These are phyloP conservation scores for Candida sithepensis DNA, from an alignment of 805 yeast genomes.

Conservation along the genomic window DNA sequence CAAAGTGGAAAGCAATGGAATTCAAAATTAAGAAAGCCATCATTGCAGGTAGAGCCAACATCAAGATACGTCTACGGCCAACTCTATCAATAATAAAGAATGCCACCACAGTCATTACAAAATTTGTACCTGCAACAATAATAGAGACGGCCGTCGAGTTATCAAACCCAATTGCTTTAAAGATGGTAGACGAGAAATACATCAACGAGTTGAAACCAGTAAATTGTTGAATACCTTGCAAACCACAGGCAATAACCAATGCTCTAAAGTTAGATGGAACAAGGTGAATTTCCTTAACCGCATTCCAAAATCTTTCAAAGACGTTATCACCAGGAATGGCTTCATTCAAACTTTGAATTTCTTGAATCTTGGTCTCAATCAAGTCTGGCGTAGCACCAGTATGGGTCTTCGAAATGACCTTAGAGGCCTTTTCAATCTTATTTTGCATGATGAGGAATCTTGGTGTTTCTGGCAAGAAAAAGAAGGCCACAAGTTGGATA, in stretches of 20 bases:
- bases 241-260: constrained; percentile 50
- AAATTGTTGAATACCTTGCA: constrained; percentile 55
- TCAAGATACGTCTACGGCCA: constrained; percentile 48
- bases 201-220: constrained; percentile 57
- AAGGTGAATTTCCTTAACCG: constrained; percentile 39
- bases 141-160: constrained; percentile 53
- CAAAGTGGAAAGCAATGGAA: constrained; percentile 27
- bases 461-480: constrained; percentile 54
- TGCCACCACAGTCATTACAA: constrained; percentile 48
- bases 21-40: constrained; percentile 42
- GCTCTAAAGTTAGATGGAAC: constrained; percentile 48
- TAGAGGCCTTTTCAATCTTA: constrained; percentile 35
- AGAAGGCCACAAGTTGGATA: constrained; percentile 42
- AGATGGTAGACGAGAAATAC: constrained; percentile 55
- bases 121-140: constrained; percentile 53
- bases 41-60: constrained; percentile 46
- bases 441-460: constrained; percentile 46
- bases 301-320: constrained; percentile 27
- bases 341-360: constrained; percentile 30
- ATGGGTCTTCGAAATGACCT: constrained; percentile 39
- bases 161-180: constrained; percentile 48
- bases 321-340: constrained; percentile 29
- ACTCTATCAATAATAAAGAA: constrained; percentile 45
- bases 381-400: constrained; percentile 33
- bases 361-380: constrained; percentile 41